A percentile compares a stretch with the other conserved stretches of the same genome.
These are phyloP conservation scores for Russula ochroleuca DNA, from an alignment of 768 basidiomycete species.

Conservation along the genomic window DNA sequence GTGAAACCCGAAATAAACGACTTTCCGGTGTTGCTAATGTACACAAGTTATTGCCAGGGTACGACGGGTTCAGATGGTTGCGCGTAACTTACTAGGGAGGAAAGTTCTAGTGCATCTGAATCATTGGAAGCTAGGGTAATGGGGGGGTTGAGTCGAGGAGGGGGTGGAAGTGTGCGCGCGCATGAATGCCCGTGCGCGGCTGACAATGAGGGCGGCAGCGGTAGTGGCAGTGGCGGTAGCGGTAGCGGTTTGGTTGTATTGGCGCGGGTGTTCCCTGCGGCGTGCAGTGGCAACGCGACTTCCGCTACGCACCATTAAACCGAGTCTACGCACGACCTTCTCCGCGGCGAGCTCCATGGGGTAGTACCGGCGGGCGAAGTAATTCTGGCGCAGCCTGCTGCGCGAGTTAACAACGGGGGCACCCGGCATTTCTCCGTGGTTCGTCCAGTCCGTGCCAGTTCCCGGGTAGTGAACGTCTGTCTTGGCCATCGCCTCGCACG, in stretches of 20 bases:
- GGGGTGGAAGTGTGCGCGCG: no score
- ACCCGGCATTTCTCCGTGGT: neutral
- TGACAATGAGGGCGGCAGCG: neutral
- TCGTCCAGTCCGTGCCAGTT: neutral
- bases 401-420: neutral
- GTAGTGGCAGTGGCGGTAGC: neutral
- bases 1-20: neutral
- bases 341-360: slow-evolving; percentile 3
- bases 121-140: no score
- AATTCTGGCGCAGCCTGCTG: neutral
- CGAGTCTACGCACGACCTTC: neutral
- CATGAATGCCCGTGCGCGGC: neutral
- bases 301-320: neutral
- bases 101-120: no score
- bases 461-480: neutral
- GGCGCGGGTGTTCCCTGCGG: neutral
- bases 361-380: slow-evolving; percentile 4
- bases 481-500: neutral
- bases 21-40: neutral
- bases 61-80: no score
- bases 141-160: no score
- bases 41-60: no score
- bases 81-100: no score
- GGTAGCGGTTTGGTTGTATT: neutral
- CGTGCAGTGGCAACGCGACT: neutral